These are phyloP conservation scores for Globisporangium nagaii DNA, from an alignment of 352 stramenopile genomes.

Conservation along the genomic window DNA sequence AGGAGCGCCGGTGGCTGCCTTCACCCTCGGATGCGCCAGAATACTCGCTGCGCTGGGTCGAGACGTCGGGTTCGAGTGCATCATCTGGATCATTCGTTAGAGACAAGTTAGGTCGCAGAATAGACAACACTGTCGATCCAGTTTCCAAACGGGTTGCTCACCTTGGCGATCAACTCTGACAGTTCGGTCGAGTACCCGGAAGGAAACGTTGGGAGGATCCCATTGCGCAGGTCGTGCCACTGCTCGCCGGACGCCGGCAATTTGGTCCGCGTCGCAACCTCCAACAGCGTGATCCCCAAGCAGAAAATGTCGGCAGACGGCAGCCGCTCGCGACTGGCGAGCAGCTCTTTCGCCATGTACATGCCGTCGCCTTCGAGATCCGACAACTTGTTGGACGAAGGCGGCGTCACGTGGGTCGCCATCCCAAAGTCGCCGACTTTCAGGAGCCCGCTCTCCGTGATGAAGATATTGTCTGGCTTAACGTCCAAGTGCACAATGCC, in stretches of 20 bases:
- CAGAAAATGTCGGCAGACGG: constrained; percentile 94
- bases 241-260: constrained; percentile 45
- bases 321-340: constrained; percentile 52
- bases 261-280: constrained; percentile 10
- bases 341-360: constrained; percentile 91
- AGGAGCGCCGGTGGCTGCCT: background rate
- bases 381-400: constrained; percentile 18
- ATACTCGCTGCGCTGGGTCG: constrained; percentile 4
- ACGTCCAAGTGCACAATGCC: constrained; percentile 94
- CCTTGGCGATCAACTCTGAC: constrained; percentile 23
- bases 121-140: too few species aligned
- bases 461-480: constrained; percentile 97
- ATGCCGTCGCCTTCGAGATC: constrained; percentile 92
- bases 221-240: constrained; percentile 67
- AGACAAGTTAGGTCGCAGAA: background rate
- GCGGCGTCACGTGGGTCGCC: constrained; percentile 45
- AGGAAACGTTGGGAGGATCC: constrained; percentile 34
- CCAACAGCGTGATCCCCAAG: constrained; percentile 35
- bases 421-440: constrained; percentile 94
- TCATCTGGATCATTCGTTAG: constrained; percentile 1
- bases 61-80: background rate
- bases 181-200: constrained; percentile 46
- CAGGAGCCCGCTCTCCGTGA: constrained; percentile 48
- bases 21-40: background rate
- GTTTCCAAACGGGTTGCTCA: too few species aligned